These are phyloP conservation scores for Stagonosporopsis vannaccii DNA, from an alignment of 2,329 filamentous ascomycete species.

Conservation along the genomic window DNA sequence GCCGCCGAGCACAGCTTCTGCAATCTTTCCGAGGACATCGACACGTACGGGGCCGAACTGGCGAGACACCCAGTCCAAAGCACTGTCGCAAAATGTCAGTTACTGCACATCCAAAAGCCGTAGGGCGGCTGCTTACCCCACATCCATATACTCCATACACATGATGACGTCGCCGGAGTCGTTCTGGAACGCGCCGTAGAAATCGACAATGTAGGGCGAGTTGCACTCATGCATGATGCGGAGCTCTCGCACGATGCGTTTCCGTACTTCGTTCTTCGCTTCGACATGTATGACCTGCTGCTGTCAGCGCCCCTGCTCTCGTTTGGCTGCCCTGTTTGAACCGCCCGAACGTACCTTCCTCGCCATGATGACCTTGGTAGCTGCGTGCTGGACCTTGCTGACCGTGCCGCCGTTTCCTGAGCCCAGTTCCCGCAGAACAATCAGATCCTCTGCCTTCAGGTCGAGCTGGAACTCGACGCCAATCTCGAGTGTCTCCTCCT, in stretches of 20 bases:
- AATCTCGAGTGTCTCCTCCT: conserved; percentile 85
- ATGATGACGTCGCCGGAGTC: conserved; percentile 97
- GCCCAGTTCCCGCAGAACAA: conserved; percentile 92
- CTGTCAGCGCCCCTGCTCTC: conserved; percentile 20
- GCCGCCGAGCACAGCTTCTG: conserved; percentile 91
- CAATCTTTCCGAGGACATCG: conserved; percentile 96
- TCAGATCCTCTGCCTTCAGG: conserved; percentile 86
- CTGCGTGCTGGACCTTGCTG: conserved; percentile 95
- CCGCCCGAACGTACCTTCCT: conserved; percentile 74
- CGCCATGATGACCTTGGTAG: conserved; percentile 95
- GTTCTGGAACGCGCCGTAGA: conserved; percentile 97
- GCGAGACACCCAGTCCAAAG: conserved; percentile 90
- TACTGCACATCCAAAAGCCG: conserved; percentile 1
- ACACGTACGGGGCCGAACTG: conserved; percentile 95
- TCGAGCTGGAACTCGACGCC: conserved; percentile 97
- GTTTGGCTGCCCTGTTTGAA: background rate
- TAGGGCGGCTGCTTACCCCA: conserved; percentile 72
- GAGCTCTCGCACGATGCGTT: conserved; percentile 94
- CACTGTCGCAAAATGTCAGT: conserved; percentile 60
- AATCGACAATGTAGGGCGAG: conserved; percentile 95
- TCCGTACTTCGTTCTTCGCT: conserved; percentile 95
- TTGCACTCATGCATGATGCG: conserved; percentile 99
- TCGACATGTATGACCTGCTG: conserved; percentile 93
- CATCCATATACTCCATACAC: conserved; percentile 99
- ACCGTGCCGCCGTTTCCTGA: conserved; percentile 97